phyloP scores from a whole-genome alignment of 306 rosid genomes.

The Hippophae rhamnoides region DNA sequence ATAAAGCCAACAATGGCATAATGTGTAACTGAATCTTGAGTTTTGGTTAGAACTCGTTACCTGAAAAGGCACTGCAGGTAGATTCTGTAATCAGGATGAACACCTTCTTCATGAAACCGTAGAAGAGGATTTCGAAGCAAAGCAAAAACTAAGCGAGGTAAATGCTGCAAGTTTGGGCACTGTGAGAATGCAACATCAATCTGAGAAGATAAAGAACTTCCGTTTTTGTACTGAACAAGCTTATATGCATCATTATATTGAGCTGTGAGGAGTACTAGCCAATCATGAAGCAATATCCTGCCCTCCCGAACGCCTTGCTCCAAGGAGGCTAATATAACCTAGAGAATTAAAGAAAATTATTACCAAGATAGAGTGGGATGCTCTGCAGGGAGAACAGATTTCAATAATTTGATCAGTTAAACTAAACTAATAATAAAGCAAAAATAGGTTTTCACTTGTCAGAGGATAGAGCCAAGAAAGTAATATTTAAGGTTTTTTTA shows the following conservation, averaged over 20 bases:
- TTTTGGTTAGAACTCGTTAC: constrained; percentile 29
- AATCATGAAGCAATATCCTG: constrained; percentile 82
- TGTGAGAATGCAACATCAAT: constrained; percentile 80
- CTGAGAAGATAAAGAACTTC: constrained; percentile 60
- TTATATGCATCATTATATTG: constrained; percentile 81
- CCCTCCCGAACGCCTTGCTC: constrained; percentile 99
- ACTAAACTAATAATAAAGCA: too few species aligned
- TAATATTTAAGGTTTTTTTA: too few species aligned
- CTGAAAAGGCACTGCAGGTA: constrained; percentile 93
- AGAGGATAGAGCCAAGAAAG: too few species aligned
- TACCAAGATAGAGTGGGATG: constrained; percentile 4
- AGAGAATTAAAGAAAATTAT: constrained; percentile 12
- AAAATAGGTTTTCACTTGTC: too few species aligned
- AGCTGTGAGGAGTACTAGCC: constrained; percentile 94
- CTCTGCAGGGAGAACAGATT: constrained; percentile 3
- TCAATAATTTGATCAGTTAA: neutral
- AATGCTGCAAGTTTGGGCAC: constrained; percentile 80
- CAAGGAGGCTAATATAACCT: constrained; percentile 87
- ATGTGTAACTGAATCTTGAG: too few species aligned
- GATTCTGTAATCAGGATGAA: constrained; percentile 89
- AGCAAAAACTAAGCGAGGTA: constrained; percentile 83
- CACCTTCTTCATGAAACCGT: constrained; percentile 89
- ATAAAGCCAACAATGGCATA: neutral
- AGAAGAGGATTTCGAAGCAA: constrained; percentile 90
- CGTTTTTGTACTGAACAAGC: constrained; percentile 52